Conservation (phyloP, 2,329 filamentous ascomycete genomes). For the Cyphellophora attinorum region DNA sequence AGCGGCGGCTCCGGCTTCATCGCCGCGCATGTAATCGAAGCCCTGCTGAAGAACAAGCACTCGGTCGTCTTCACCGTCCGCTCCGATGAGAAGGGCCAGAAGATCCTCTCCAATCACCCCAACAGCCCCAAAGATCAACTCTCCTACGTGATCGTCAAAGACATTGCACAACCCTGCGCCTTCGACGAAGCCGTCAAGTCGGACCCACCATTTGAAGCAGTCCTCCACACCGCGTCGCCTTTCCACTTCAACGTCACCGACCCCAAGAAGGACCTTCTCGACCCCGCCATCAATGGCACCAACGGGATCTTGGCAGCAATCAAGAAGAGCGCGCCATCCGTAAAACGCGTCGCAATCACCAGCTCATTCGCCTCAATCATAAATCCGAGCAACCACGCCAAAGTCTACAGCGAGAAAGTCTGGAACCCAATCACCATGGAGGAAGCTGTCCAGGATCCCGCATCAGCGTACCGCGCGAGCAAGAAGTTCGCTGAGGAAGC, state of each 20-base stretch:
- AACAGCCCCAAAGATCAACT: constrained; percentile 45
- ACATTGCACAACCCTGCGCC: constrained; percentile 60
- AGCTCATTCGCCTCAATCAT: constrained; percentile 61
- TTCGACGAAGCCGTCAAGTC: constrained; percentile 58
- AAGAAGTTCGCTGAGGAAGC: constrained; percentile 59
- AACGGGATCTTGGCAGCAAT: constrained; percentile 53
- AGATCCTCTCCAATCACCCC: constrained; percentile 47
- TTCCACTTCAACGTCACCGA: constrained; percentile 66
- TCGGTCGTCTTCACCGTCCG: constrained; percentile 55
- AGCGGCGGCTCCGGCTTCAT: constrained; percentile 55
- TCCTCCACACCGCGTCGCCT: constrained; percentile 65
- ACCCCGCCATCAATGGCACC: constrained; percentile 55
- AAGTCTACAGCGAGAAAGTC: constrained; percentile 27
- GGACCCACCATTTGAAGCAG: constrained; percentile 58
- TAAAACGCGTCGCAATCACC: constrained; percentile 64
- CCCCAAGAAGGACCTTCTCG: constrained; percentile 50
- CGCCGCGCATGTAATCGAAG: constrained; percentile 54
- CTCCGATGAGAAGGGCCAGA: constrained; percentile 51
- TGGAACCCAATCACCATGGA: constrained; percentile 38
- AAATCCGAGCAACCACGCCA: constrained; percentile 30
- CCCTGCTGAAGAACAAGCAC: constrained; percentile 38
- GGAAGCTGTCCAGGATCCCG: constrained; percentile 25
- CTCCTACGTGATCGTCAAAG: constrained; percentile 58
- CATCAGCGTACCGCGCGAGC: constrained; percentile 36
- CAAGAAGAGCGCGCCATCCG: constrained; percentile 51